Base-by-base conservation (phyloP, 202 grass and related monocot species). In the Digitaria exilis region DNA sequence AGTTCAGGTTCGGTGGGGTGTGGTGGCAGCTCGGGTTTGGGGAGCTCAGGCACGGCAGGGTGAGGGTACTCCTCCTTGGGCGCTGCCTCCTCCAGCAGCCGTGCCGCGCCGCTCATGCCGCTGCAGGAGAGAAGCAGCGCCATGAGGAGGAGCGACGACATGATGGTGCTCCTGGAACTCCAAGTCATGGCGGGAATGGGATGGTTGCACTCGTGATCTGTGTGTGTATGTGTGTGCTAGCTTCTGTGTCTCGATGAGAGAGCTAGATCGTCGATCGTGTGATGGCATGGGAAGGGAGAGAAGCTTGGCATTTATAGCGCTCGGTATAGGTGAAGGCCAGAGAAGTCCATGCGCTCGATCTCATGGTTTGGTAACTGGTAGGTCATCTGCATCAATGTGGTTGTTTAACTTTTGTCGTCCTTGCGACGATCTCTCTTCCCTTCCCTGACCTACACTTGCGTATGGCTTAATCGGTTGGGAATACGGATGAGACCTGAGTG, bases 81-180 rank as follows among this genome's bases (percentile, higher is more conserved):
- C 49, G 61, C 10, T 14, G 17, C 44, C 68, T 88, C 81, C 44
- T 88, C 81, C 31, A 88, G 43, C 61, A 42, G 39, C 15, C 87
- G 30, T 3, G 87, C 87, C 4, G 88, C 88, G 9, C 34, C 11
- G 4, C 30, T 64, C 29, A 32, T 77, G 77, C 55, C 13, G 39
- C 77, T 71, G 46, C 83, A 81, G 0, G 48, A 82, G 31, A 89
- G 26, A 44, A 89, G 63, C 77, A 89, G 25, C 54, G 48, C 71
- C 21, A 51, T 24, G 62, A 88, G 37, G 37, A 89, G 16, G 46
- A 76, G 21, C 0, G 39, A 48, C 8, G 37, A 26, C 41, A 79
- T 70, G 9, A 17, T 22, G 62, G n/a, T 39, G 62, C 9, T 83
- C 35, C 39, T 80, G 25, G 52, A 70, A 48, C 22, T 87, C 42